Evolutionary conservation across 176 grass and related monocot species (phyloP), one percentile per base, ranked within the genome.

Genomic region (Chrysopogon serrulatus): DNA sequence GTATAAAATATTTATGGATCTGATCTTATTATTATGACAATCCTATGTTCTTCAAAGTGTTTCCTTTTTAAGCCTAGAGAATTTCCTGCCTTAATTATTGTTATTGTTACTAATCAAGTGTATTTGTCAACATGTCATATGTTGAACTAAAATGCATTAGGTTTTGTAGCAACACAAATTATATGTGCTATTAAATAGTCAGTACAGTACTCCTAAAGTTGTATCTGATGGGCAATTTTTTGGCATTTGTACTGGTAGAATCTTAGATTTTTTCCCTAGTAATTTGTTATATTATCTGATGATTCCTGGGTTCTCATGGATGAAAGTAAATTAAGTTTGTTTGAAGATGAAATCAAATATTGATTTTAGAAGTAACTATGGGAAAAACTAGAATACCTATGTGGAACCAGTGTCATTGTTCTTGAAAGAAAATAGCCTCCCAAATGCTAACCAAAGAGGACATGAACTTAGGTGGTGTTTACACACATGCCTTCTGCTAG

Each of bases 121-220:
- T 33, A n/a, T 78, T 73, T 4, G 42, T 48, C 43, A 73, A 73
- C 7, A 31, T 47, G 40, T 27, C n/a, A 43, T 15, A 72, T 72
- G 69, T 31, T 81, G 77, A 81, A 89, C 51, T 77, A 78, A 12
- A 77, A 41, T 45, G 10, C 60, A 71, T 82, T 42, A 56, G 33
- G 18, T 54, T 70, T 15, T 80, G 12, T 84, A 74, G 28, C n/a
- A 18, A 54, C 28, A 33, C 19, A 74, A 74, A 73, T 23, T 83
- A 45, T 13, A 34, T 83, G 35, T 74, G 26, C 27, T 73, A 64
- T 51, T 71, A 62, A 45, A 35, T 51, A 51, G 6, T 80, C 7
- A 28, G n/a, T 45, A 10, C 17, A 30, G 1, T 77, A 27, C 21
- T 70, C 51, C 12, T 36, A 37, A 74, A 71, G 40, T 54, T 77